Base-by-base conservation (phyloP, 2,329 filamentous ascomycete genomes). In the Cadophora sp. region DNA sequence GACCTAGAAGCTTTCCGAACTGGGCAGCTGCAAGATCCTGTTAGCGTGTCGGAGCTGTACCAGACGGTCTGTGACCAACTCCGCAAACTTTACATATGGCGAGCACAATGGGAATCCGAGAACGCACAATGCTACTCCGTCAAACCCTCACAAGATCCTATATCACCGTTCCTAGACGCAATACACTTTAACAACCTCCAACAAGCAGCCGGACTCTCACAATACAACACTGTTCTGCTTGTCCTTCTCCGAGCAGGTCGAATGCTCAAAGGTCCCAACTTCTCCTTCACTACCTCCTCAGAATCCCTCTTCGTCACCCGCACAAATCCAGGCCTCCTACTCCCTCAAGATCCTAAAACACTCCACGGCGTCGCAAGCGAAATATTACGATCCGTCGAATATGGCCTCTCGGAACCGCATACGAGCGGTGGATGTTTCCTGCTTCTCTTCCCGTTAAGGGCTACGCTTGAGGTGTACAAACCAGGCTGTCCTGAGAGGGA, bases 311-410 rank as follows among this genome's bases (percentile, higher is more conserved):
- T 46, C 27, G 61, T 68, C 6, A 31, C 56, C 4, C 66, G 66
- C 37, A 65, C 62, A 1, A 70, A 72, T 61, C 19, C 55, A 7
- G 24, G 22, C 14, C 68, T 72, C 19, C 53, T 72, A 4, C 70
- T 68, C 22, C 68, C 70, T n/a, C 27, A 34, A 26, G 70, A 72
- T 53, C 46, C 64, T 19, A 70, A 70, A 61, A 65, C 70, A 26
- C 29, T 72, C 9, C 68, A 66, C 19, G 64, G 65, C 19, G 40
- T 70, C 1, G 67, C 60, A 60, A 46, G 65, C 34, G 70, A 72
- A 19, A 64, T 72, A 26, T 31, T 70, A 26, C 64, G 68, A 37
- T 40, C 29, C 5, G 50, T 69, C 0, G 51, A 65, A 31, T 72
- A 62, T 58, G 19, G 31, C 51, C 31, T 70, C 2, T 48, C 55